phyloP scores from a whole-genome alignment of 1,139 yeast species.

The Geotrichum reessii region DNA sequence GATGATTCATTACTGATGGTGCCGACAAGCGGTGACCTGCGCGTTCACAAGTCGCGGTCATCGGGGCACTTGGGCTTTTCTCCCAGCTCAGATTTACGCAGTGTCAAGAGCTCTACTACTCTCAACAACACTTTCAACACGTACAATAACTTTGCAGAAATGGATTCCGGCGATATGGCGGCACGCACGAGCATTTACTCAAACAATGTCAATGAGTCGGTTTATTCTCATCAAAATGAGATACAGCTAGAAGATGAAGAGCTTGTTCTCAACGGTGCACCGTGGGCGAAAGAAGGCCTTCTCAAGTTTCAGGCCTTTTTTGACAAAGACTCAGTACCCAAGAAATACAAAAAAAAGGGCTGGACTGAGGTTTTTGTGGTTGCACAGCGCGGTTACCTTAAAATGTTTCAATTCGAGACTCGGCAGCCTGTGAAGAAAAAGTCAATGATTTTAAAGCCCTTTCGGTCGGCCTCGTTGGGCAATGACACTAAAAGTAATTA shows the following conservation, averaged over 20 bases:
- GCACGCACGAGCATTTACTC: not conserved
- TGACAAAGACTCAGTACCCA: slow-evolving; percentile 19
- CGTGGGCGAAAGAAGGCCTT: slow-evolving; percentile 75
- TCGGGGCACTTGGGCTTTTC: not conserved
- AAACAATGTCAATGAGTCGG: not conserved
- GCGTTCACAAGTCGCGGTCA: not conserved
- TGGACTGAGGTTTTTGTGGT: slow-evolving; percentile 34
- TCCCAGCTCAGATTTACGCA: not conserved
- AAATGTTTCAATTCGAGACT: slow-evolving; percentile 31
- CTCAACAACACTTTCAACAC: not conserved
- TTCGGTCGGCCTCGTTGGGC: not conserved
- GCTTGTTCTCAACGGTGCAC: slow-evolving; percentile 64
- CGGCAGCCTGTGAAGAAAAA: not conserved
- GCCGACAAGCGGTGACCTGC: not conserved
- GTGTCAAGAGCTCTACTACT: slow-evolving; percentile 3
- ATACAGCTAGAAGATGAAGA: slow-evolving; percentile 43
- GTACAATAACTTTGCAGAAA: not conserved
- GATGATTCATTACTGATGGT: not conserved
- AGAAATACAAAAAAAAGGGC: slow-evolving; percentile 23
- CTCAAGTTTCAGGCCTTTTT: slow-evolving; percentile 47
- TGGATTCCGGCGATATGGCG: not conserved
- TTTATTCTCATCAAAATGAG: not conserved
- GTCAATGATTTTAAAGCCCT: not conserved
- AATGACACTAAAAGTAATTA: not conserved
- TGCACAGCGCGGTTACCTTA: slow-evolving; percentile 34